Conservation (phyloP, 768 basidiomycete species). For the Lentinus brumalis region DNA sequence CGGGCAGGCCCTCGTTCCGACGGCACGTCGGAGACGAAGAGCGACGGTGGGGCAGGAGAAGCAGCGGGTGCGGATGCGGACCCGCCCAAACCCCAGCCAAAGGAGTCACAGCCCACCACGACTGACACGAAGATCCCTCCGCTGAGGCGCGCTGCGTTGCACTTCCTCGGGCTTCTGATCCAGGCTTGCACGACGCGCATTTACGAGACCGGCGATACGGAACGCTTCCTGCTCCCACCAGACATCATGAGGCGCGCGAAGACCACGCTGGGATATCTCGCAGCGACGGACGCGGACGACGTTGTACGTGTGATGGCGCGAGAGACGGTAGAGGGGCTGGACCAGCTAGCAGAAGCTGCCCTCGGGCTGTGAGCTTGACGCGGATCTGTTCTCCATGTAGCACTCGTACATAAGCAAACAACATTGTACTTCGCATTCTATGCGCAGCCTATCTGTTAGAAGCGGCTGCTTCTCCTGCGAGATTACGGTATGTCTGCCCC, state of each 20-base stretch:
- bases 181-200: conserved; percentile 54
- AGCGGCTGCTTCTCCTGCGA: background rate
- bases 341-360: conserved; percentile 49
- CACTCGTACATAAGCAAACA: too few relatives aligned
- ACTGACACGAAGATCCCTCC: conserved; percentile 70
- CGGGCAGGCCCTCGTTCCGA: conserved; percentile 3
- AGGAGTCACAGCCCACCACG: conserved; percentile 62
- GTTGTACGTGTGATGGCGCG: conserved; percentile 76
- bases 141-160: conserved; percentile 82
- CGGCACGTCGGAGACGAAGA: background rate
- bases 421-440: background rate
- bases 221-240: conserved; percentile 34
- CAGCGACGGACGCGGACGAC: conserved; percentile 69
- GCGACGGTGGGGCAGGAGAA: background rate
- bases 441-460: background rate
- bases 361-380: conserved; percentile 34
- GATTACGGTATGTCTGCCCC: conserved; percentile 51
- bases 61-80: conserved; percentile 21
- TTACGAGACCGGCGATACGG: conserved; percentile 43
- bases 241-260: conserved; percentile 50
- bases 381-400: background rate
- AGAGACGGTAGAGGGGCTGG: conserved; percentile 61
- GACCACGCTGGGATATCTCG: conserved; percentile 68
- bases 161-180: conserved; percentile 75
- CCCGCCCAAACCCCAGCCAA: conserved; percentile 20